Conservation (phyloP, 257 asterid genomes). For the Leptodermis oblonga region DNA sequence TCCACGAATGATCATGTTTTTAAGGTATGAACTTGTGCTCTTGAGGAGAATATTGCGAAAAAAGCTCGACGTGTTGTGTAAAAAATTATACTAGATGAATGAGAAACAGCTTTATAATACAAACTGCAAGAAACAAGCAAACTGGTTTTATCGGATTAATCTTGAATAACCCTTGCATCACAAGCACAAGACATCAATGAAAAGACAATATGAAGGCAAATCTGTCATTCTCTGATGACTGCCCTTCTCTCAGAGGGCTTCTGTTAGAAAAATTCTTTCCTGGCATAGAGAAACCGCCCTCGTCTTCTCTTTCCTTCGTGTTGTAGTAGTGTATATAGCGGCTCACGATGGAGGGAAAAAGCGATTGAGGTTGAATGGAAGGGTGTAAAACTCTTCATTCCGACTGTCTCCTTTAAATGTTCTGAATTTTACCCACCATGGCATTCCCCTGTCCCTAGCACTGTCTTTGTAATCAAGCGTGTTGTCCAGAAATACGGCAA, state of each 20-base stretch:
- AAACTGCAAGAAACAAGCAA: not conserved
- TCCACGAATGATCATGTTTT: not conserved
- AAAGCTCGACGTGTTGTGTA: not conserved
- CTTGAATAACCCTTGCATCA: conserved; percentile 44
- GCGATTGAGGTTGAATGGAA: conserved; percentile 91
- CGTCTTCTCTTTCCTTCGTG: not conserved
- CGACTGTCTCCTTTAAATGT: conserved; percentile 87
- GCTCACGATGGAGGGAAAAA: conserved; percentile 91
- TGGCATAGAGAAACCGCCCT: not conserved
- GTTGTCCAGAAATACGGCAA: conserved; percentile 82
- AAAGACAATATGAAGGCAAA: conserved; percentile 39
- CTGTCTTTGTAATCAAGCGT: conserved; percentile 89
- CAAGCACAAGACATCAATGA: conserved; percentile 17
- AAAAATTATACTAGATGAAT: not conserved
- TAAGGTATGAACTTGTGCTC: not conserved
- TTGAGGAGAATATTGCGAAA: too few relatives aligned
- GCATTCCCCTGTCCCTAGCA: conserved; percentile 93
- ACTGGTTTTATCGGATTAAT: conserved; percentile 36
- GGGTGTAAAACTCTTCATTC: conserved; percentile 95
- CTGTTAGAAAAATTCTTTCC: not conserved
- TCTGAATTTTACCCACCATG: conserved; percentile 96
- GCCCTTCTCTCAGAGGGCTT: not conserved
- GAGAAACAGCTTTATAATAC: not conserved
- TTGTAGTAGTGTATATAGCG: not conserved
- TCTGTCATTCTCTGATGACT: conserved; percentile 34